Base-by-base conservation (phyloP, 2,329 filamentous ascomycete species). In the Macrophomina phaseolina region DNA sequence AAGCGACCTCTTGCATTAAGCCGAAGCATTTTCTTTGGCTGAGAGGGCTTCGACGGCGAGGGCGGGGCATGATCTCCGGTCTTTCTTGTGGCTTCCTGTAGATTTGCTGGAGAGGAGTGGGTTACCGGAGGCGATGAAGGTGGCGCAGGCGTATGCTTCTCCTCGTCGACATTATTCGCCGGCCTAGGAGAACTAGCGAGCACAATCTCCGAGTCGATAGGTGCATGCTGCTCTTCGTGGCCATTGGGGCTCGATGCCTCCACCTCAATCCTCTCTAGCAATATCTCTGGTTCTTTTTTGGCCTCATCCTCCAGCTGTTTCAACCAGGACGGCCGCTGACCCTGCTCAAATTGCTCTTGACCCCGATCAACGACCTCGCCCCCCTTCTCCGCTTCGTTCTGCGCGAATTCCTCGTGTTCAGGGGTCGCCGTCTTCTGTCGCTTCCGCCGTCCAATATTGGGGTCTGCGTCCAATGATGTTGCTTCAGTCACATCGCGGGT, bases 1-100 rank as follows among this genome's bases (percentile, higher is more conserved):
- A 84, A 78, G 65, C 77, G 82, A n/a, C 82, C 82, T 34, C 76
- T 78, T 30, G 79, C 79, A 60, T 77, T 81, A 45, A 84, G 69
- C 65, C 78, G 78, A 60, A 82, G 63, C 40, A 76, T 74, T 66
- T 77, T 79, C 64, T 75, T 78, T 64, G 75, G 77, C 1, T 74
- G 75, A 9, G 71, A 49, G 16, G 32, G 42, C 34, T 58, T 45
- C 6, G 51, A 53, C 16, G 32, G 30, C 5, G 63, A 45, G 16
- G 52, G 32, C 5, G 40, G 46, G n/a, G 4, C 65, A n/a, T 34
- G 14, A 12, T 14, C 16, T 42, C 11, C 23, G 3, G 23, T 32
- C n/a, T 65, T 56, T 38, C 18, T 48, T 16, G 63, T 49, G 16
- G 38, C 56, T 1, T 23, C 5, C 11, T 36, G 30, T 11, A 28